Conservation (phyloP, 164 flowering plant genomes). For the Kalanchoe fedtschenkoi region DNA sequence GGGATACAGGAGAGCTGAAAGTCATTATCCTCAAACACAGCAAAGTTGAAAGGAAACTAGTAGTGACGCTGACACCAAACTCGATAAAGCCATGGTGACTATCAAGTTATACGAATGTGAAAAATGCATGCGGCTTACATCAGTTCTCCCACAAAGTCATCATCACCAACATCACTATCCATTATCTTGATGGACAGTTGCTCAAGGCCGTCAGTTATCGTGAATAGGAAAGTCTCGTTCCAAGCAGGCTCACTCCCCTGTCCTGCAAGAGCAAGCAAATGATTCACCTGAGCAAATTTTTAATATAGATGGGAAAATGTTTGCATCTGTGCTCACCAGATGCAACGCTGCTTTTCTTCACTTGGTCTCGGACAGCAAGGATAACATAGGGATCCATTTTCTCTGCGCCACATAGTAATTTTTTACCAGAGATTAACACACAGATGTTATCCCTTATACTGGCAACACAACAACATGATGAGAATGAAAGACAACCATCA, state of each 20-base stretch:
- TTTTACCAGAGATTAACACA: no score
- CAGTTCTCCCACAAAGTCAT: slow-evolving; percentile 4
- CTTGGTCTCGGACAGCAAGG: neutral
- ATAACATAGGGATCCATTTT: neutral
- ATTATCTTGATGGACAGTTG: slow-evolving; percentile 1
- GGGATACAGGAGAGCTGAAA: neutral
- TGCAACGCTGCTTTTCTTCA: slow-evolving; percentile 1
- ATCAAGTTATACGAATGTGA: neutral
- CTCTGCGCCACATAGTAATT: no score
- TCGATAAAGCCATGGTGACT: neutral
- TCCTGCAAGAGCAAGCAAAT: neutral
- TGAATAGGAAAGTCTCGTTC: slow-evolving; percentile 1
- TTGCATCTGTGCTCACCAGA: neutral
- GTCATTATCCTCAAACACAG: no score
- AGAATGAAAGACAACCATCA: no score
- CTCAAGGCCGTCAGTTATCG: neutral
- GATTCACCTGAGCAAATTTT: neutral
- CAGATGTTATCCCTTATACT: no score
- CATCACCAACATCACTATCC: slow-evolving; percentile 4
- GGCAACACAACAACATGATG: no score
- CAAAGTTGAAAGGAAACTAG: no score
- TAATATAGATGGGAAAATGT: neutral
- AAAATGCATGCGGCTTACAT: neutral
- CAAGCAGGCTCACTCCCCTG: slow-evolving; percentile 1
- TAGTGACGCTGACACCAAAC: neutral